Conservation (phyloP, 768 basidiomycete genomes). For the Mycena metata region DNA sequence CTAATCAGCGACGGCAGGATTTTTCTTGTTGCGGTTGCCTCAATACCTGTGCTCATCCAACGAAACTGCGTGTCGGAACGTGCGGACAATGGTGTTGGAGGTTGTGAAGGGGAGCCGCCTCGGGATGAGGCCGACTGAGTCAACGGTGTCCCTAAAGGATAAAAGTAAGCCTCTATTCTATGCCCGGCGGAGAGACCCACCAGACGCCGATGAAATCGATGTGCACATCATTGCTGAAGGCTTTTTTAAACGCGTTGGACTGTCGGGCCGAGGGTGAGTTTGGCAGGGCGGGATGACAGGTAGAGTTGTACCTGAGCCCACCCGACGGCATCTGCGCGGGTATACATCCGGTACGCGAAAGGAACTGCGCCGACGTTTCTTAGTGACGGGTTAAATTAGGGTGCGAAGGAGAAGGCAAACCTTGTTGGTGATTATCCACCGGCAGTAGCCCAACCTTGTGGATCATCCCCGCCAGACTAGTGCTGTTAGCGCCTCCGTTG, state of each 20-base stretch:
- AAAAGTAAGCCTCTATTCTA: background rate
- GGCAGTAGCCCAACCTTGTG: conserved; percentile 66
- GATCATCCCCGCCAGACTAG: conserved; percentile 64
- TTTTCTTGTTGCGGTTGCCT: too few relatives aligned
- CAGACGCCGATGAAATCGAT: conserved; percentile 74
- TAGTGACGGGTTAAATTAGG: background rate
- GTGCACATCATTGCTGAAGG: conserved; percentile 65
- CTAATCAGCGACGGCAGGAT: too few relatives aligned
- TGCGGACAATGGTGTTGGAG: conserved; percentile 66
- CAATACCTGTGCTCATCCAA: conserved; percentile 69
- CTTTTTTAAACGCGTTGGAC: conserved; percentile 67
- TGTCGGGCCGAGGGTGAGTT: conserved; percentile 35
- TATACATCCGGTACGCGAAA: conserved; percentile 76
- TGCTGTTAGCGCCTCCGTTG: background rate
- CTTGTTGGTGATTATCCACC: conserved; percentile 63
- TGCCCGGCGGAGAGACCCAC: conserved; percentile 46
- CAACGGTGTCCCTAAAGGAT: conserved; percentile 73
- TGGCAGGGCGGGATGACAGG: background rate
- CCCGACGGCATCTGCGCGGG: conserved; percentile 61
- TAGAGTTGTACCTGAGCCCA: conserved; percentile 45
- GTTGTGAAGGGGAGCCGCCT: conserved; percentile 70
- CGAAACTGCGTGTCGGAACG: conserved; percentile 74
- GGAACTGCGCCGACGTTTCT: conserved; percentile 49
- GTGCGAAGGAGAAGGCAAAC: conserved; percentile 1
- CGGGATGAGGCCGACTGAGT: conserved; percentile 70